phyloP scores from a whole-genome alignment of 345 rosid species.

The Salix exigua region DNA sequence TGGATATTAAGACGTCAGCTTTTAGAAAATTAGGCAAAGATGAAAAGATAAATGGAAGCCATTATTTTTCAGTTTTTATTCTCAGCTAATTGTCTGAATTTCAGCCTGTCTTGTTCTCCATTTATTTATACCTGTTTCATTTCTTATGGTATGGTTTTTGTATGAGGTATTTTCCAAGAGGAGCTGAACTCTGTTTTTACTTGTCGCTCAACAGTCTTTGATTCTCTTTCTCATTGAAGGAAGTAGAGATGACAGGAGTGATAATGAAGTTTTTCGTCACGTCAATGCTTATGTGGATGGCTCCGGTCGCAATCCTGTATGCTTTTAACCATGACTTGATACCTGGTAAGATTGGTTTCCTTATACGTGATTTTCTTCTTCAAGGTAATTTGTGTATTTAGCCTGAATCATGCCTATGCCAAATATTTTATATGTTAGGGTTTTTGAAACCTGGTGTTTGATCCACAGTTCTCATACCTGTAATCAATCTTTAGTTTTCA shows the following conservation, averaged over 20 bases:
- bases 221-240: background rate
- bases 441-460: background rate
- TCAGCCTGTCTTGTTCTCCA: background rate
- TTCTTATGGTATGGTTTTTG: background rate
- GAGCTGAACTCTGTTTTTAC: background rate
- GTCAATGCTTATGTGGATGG: conserved; percentile 81
- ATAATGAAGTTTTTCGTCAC: conserved; percentile 66
- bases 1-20: background rate
- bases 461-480: background rate
- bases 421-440: background rate
- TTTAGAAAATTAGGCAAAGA: background rate
- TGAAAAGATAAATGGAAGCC: background rate
- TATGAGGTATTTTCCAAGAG: background rate
- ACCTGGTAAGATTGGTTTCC: conserved; percentile 53
- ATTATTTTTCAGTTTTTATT: too few species aligned
- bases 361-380: background rate
- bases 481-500: background rate
- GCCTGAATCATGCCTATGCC: background rate
- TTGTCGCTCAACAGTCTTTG: background rate
- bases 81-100: background rate
- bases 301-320: conserved; percentile 64
- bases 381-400: background rate
- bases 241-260: conserved; percentile 49
- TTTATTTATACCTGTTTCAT: background rate
- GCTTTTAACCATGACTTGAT: conserved; percentile 64